phyloP scores from a whole-genome alignment of 1,284 basidiomycete genomes.

The Malassezia dermatis region DNA sequence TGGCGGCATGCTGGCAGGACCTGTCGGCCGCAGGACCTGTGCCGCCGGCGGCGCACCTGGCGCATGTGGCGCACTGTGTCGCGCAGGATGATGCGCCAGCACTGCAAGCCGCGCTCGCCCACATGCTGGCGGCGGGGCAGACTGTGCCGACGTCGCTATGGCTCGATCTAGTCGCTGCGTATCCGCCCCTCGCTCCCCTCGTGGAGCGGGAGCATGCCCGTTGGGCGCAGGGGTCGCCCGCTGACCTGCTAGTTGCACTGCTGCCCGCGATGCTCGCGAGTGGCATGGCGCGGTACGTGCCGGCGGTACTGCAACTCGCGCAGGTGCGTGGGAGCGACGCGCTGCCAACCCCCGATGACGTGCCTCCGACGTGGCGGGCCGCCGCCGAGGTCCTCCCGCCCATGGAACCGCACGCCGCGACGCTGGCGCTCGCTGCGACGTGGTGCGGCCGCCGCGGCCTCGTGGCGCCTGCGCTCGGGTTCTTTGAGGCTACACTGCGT shows the following conservation, averaged over 20 bases:
- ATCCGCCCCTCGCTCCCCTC: not conserved
- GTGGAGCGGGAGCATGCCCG: not conserved
- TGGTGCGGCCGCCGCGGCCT: slow-evolving; percentile 4
- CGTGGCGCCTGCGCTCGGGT: not conserved
- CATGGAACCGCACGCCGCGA: not conserved
- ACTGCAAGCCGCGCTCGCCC: not conserved
- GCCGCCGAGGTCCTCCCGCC: not conserved
- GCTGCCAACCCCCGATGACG: not conserved
- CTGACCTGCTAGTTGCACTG: slow-evolving; percentile 3
- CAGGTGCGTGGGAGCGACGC: not conserved
- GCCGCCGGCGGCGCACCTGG: not conserved
- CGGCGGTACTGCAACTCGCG: not conserved
- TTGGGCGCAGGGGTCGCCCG: not conserved
- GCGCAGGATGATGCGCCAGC: not conserved
- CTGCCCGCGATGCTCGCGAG: not conserved
- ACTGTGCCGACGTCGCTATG: not conserved
- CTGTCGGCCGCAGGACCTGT: not conserved
- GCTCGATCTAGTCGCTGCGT: not conserved
- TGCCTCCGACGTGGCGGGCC: not conserved
- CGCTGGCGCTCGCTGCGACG: slow-evolving; percentile 4
- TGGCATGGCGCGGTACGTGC: not conserved
- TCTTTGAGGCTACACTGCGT: not conserved
- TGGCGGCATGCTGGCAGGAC: not conserved
- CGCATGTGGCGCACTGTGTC: not conserved
- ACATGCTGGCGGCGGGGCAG: not conserved